Evolutionary conservation across 1,284 basidiomycete species (phyloP).

Genomic region (Ceratobasidium papillatum): DNA sequence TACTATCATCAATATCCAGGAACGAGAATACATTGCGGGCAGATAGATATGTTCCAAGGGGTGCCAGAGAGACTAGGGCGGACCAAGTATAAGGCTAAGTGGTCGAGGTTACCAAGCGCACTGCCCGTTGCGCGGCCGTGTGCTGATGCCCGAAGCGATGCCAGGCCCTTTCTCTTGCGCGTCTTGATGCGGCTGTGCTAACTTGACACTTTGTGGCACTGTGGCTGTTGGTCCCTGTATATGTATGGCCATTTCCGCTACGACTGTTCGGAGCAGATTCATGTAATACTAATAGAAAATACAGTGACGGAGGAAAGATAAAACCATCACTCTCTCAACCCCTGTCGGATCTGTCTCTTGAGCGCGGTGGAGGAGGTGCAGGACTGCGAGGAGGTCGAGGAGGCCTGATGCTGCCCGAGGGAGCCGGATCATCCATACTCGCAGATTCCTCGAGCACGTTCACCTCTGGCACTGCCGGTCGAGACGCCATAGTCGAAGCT

Average conservation of each 20-base stretch:
- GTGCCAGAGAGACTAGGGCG: neutral
- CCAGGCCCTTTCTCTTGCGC: neutral
- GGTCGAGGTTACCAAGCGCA: neutral
- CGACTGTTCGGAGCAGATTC: neutral
- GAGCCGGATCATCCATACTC: conserved; percentile 1
- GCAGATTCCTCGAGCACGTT: neutral
- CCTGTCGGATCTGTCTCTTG: conserved; percentile 40
- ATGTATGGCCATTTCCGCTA: neutral
- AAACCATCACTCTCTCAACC: neutral
- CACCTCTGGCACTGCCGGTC: conserved; percentile 20
- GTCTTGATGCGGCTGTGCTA: neutral
- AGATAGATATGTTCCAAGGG: neutral
- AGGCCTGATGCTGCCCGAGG: neutral
- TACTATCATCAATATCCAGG: neutral
- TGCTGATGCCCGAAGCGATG: neutral
- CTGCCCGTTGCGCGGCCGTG: neutral
- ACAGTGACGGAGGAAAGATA: neutral
- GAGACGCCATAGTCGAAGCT: neutral
- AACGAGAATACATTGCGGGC: neutral
- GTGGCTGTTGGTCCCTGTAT: neutral
- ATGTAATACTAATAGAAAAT: neutral
- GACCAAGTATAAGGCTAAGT: neutral
- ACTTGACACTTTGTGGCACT: neutral
- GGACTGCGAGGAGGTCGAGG: conserved; percentile 39
- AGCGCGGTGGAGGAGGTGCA: conserved; percentile 43